Percentiles rank a stretch among this genome's conserved stretches.
Evolutionary conservation across 2,329 filamentous ascomycete species (phyloP).

Genomic region (Neoascochyta sp.): DNA sequence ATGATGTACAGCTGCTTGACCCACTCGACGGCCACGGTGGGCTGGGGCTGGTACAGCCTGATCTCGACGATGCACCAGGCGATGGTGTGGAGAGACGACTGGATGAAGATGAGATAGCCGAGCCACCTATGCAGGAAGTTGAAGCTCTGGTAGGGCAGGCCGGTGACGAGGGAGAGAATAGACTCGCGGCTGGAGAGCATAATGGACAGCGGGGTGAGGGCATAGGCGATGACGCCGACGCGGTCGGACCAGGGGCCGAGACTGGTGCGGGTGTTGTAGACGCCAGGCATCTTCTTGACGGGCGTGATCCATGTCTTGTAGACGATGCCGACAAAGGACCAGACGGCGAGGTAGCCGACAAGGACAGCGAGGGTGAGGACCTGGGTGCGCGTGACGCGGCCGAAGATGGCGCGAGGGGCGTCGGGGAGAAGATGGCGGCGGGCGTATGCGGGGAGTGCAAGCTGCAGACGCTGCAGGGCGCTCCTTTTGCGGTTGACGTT

Average conservation of each 20-base stretch:
- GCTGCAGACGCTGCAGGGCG: conserved; percentile 23
- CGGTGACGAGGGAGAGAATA: conserved; percentile 65
- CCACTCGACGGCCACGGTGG: conserved; percentile 54
- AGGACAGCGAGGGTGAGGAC: conserved; percentile 59
- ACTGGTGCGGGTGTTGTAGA: conserved; percentile 62
- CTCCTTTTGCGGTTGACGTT: conserved; percentile 19
- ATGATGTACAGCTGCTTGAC: conserved; percentile 65
- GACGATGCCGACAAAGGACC: conserved; percentile 63
- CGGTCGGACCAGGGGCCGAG: conserved; percentile 68
- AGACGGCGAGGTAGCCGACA: conserved; percentile 61
- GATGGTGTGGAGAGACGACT: conserved; percentile 66
- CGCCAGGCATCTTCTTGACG: conserved; percentile 51
- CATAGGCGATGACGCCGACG: conserved; percentile 67
- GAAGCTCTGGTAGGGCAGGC: conserved; percentile 71
- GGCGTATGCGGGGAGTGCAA: conserved; percentile 41
- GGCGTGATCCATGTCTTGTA: conserved; percentile 70
- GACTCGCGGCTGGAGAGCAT: conserved; percentile 67
- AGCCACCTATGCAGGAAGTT: conserved; percentile 54
- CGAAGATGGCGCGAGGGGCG: conserved; percentile 56
- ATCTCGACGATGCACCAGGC: conserved; percentile 66
- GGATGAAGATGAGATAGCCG: conserved; percentile 67
- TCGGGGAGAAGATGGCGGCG: conserved; percentile 61
- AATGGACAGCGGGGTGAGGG: conserved; percentile 67
- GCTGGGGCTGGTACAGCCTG: conserved; percentile 68
- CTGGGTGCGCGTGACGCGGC: conserved; percentile 65